Percentiles rank a stretch among this genome's conserved stretches.
phyloP scores from a whole-genome alignment of 352 stramenopile genomes.

The Pythium dissimile region DNA sequence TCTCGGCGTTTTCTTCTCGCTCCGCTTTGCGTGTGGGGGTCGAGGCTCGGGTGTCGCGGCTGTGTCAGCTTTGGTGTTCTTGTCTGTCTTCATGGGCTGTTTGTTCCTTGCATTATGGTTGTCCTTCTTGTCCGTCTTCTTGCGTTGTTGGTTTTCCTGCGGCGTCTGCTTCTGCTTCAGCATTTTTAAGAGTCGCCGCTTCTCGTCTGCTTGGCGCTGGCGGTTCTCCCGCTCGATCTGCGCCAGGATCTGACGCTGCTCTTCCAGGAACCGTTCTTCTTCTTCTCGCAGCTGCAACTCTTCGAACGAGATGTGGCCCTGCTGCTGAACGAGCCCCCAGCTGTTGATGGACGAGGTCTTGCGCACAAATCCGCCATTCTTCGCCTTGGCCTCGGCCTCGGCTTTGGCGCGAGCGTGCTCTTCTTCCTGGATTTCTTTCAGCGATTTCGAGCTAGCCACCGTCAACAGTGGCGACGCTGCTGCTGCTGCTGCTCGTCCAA shows the following conservation, averaged over 20 bases:
- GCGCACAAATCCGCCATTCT: slow-evolving; percentile 28
- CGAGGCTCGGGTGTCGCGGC: too few species aligned
- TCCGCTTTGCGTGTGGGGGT: too few species aligned
- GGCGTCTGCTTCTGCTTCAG: not conserved
- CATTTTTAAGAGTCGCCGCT: slow-evolving; percentile 5
- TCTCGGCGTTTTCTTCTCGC: too few species aligned
- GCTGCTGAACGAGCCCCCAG: slow-evolving; percentile 50
- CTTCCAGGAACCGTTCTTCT: slow-evolving; percentile 57
- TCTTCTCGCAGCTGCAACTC: slow-evolving; percentile 63
- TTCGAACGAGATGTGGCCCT: slow-evolving; percentile 48
- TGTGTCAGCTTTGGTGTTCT: too few species aligned
- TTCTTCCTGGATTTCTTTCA: slow-evolving; percentile 70
- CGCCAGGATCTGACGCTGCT: slow-evolving; percentile 62
- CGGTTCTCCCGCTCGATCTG: slow-evolving; percentile 47
- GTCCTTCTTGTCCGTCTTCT: not conserved
- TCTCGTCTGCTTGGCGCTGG: slow-evolving; percentile 17
- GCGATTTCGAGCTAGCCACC: too few species aligned
- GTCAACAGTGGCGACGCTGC: not conserved
- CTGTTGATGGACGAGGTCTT: slow-evolving; percentile 61
- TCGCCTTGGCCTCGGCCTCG: slow-evolving; percentile 46
- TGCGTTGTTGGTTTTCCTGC: slow-evolving; percentile 6
- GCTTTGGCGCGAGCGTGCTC: slow-evolving; percentile 38
- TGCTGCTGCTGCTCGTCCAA: not conserved
- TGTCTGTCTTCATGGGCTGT: too few species aligned
- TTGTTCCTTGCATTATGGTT: too few species aligned